Evolutionary conservation across 2,329 filamentous ascomycete genomes (phyloP).

Genomic region (Aschersonia sp.): DNA sequence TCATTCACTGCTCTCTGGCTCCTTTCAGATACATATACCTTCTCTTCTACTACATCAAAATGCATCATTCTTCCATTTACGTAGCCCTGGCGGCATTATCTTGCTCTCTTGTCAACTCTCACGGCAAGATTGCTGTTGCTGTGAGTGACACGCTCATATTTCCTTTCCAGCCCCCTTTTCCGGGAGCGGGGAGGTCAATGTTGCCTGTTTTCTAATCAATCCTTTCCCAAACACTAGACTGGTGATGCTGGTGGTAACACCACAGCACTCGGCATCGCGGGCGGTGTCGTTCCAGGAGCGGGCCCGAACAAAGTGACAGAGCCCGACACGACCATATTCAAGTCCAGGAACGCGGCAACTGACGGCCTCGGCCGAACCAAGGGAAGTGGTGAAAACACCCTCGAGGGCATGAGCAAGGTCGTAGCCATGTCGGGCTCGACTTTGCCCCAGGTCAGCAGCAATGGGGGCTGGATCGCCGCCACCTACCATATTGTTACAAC

Average conservation of each 20-base stretch:
- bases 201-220: too few species aligned
- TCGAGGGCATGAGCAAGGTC: slow-evolving; percentile 15
- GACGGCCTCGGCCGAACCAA: slow-evolving; percentile 24
- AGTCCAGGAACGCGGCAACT: slow-evolving; percentile 15
- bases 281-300: slow-evolving; percentile 22
- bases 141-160: slow-evolving; percentile 1
- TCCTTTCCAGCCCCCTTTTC: neutral
- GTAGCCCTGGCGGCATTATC: slow-evolving; percentile 10
- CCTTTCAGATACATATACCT: too few species aligned
- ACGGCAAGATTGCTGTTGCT: slow-evolving; percentile 12
- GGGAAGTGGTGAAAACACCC: slow-evolving; percentile 19
- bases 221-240: neutral
- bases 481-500: slow-evolving; percentile 25
- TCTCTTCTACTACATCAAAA: neutral
- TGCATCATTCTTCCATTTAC: neutral
- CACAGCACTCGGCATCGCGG: slow-evolving; percentile 22
- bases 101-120: slow-evolving; percentile 12
- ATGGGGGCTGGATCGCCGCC: slow-evolving; percentile 18
- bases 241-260: slow-evolving; percentile 23
- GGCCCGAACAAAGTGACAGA: slow-evolving; percentile 26
- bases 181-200: too few species aligned
- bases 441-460: slow-evolving; percentile 22
- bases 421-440: slow-evolving; percentile 21
- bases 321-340: slow-evolving; percentile 30
- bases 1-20: too few species aligned